Conservation (phyloP, 2,329 filamentous ascomycete species). For the Arthrobotrys conoides region DNA sequence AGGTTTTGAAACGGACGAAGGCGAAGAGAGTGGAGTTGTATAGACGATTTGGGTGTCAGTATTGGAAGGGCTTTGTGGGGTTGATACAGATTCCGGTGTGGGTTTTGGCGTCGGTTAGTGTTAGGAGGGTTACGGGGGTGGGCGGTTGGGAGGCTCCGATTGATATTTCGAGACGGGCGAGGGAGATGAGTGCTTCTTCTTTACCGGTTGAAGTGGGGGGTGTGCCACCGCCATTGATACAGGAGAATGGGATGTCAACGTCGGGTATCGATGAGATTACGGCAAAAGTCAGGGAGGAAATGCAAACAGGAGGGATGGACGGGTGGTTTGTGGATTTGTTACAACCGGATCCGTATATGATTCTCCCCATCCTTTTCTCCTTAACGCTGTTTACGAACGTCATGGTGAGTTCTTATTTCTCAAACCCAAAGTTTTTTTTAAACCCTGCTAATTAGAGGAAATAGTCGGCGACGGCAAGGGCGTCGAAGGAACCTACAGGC, state of each 20-base stretch:
- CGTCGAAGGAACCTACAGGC: slow-evolving; percentile 14
- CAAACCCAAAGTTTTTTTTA: too few species aligned
- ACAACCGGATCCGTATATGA: slow-evolving; percentile 60
- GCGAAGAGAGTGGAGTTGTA: slow-evolving; percentile 61
- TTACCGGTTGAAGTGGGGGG: not conserved
- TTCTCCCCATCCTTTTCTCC: slow-evolving; percentile 62
- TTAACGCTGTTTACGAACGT: slow-evolving; percentile 62
- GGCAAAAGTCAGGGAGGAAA: slow-evolving; percentile 29
- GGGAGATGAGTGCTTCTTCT: not conserved
- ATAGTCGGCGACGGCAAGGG: slow-evolving; percentile 1
- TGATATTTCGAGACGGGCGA: slow-evolving; percentile 4
- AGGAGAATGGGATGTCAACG: not conserved
- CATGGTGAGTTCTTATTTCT: slow-evolving; percentile 26
- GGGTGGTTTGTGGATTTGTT: slow-evolving; percentile 62
- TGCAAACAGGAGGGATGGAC: slow-evolving; percentile 45
- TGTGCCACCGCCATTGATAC: not conserved
- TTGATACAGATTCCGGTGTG: slow-evolving; percentile 63
- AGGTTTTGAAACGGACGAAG: slow-evolving; percentile 35
- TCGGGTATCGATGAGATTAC: not conserved
- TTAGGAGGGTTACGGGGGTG: slow-evolving; percentile 57
- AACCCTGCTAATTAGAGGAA: too few species aligned
- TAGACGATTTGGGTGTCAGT: slow-evolving; percentile 61
- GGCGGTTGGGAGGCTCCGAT: slow-evolving; percentile 7
- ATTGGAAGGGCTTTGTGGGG: slow-evolving; percentile 62
- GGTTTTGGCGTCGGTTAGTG: slow-evolving; percentile 61